Percentiles rank a stretch among this genome's conserved stretches.
Evolutionary conservation across 768 basidiomycete species (phyloP).

Genomic region (Pholiota microspora): DNA sequence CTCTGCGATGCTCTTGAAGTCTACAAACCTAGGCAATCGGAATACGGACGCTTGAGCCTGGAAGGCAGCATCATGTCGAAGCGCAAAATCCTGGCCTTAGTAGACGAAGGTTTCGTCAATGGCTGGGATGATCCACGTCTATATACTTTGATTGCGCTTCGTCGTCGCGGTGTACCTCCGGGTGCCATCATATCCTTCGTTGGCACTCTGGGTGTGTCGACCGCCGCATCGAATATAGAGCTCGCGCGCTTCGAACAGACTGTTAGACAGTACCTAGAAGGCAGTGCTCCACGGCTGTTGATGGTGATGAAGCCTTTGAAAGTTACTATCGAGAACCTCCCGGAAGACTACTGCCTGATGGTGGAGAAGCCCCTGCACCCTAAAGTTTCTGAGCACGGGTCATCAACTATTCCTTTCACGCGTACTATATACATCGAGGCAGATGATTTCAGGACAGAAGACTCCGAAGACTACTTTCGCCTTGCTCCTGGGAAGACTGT

Average conservation of each 20-base stretch:
- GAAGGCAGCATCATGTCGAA: conserved; percentile 97
- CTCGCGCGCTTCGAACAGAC: conserved; percentile 86
- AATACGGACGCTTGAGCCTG: conserved; percentile 90
- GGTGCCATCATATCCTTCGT: conserved; percentile 94
- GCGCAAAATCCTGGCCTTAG: conserved; percentile 88
- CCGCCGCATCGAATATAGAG: conserved; percentile 79
- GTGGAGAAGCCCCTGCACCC: conserved; percentile 93
- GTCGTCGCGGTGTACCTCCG: conserved; percentile 95
- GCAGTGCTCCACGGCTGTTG: conserved; percentile 80
- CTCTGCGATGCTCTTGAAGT: conserved; percentile 96
- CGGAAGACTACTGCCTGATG: conserved; percentile 79
- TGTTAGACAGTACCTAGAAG: conserved; percentile 87
- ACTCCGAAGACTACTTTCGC: conserved; percentile 95
- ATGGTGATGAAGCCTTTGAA: conserved; percentile 92
- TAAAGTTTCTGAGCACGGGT: conserved; percentile 86
- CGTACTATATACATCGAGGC: conserved; percentile 88
- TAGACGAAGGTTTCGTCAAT: conserved; percentile 77
- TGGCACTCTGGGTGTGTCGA: conserved; percentile 91
- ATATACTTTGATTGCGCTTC: conserved; percentile 93
- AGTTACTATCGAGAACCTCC: conserved; percentile 87
- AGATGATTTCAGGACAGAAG: conserved; percentile 89
- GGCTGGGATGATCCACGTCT: conserved; percentile 99
- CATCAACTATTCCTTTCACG: conserved; percentile 80
- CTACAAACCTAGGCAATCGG: conserved; percentile 96
- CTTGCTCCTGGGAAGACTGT: conserved; percentile 97